Evolutionary conservation across 2,329 filamentous ascomycete species (phyloP).

Genomic region (Diaporthe humulicola): DNA sequence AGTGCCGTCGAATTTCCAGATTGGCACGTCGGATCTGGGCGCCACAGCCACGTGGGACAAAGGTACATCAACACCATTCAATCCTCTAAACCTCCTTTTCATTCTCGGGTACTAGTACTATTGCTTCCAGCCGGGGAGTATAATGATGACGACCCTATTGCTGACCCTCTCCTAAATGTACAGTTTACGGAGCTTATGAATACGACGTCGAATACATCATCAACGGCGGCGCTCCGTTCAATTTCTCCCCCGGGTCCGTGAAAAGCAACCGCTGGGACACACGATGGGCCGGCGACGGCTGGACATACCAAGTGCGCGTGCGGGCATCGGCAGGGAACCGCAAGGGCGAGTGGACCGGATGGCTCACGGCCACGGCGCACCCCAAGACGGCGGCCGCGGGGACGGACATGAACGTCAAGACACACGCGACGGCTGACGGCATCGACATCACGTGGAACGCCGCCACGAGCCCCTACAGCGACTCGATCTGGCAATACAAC

Average conservation of each 20-base stretch:
- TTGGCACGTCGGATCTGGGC: background rate
- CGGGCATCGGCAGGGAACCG: background rate
- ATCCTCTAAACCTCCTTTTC: background rate
- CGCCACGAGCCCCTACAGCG: background rate
- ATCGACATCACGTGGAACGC: background rate
- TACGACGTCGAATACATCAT: background rate
- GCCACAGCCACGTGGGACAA: constrained; percentile 13
- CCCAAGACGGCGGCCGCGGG: background rate
- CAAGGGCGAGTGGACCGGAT: background rate
- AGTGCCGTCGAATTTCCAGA: constrained; percentile 5
- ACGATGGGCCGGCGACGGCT: background rate
- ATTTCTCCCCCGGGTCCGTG: background rate
- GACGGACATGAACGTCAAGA: background rate
- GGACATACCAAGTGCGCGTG: background rate
- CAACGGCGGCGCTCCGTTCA: background rate
- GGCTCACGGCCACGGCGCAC: background rate
- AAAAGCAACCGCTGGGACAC: background rate
- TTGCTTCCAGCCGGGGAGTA: background rate
- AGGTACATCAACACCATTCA: background rate
- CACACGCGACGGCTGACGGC: background rate
- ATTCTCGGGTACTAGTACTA: background rate
- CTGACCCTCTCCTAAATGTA: background rate
- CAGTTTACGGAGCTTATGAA: background rate
- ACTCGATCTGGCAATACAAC: background rate
- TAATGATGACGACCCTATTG: background rate